Conservation (phyloP, 306 rosid species). For the Dryas drummondii region DNA sequence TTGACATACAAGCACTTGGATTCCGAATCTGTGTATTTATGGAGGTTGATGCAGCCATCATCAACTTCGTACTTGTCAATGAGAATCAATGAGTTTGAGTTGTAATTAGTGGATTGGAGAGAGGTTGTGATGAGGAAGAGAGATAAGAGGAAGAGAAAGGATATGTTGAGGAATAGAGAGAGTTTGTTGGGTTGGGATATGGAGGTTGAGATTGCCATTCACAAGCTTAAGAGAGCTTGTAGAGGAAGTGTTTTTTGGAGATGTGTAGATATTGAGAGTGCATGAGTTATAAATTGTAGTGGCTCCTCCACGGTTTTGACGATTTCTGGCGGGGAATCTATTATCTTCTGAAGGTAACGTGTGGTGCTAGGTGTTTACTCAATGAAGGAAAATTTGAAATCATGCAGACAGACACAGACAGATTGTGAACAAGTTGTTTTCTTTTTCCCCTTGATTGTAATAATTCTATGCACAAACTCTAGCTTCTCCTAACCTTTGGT, state of each 20-base stretch:
- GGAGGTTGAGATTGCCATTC: constrained; percentile 4
- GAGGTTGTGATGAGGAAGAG: constrained; percentile 27
- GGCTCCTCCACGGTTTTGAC: neutral
- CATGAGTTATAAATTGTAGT: neutral
- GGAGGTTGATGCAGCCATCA: constrained; percentile 47
- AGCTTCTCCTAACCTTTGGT: too few relatives aligned
- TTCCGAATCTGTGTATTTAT: constrained; percentile 28
- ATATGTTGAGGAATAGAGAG: constrained; percentile 38
- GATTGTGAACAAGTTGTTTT: too few relatives aligned
- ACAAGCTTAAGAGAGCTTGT: neutral
- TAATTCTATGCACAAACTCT: too few relatives aligned
- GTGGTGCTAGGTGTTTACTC: too few relatives aligned
- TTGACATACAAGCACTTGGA: constrained; percentile 55
- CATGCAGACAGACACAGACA: too few relatives aligned
- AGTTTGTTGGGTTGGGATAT: constrained; percentile 26
- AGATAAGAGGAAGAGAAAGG: constrained; percentile 40
- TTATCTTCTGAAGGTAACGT: neutral
- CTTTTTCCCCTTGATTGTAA: too few relatives aligned
- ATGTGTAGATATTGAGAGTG: neutral
- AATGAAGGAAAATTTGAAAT: too few relatives aligned
- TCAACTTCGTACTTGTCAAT: neutral
- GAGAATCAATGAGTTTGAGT: constrained; percentile 8
- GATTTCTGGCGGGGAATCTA: neutral
- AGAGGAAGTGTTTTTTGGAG: neutral
- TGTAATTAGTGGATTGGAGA: constrained; percentile 6